Base-by-base conservation (phyloP, 1,284 basidiomycete genomes). In the Rugosomyces carneus region DNA sequence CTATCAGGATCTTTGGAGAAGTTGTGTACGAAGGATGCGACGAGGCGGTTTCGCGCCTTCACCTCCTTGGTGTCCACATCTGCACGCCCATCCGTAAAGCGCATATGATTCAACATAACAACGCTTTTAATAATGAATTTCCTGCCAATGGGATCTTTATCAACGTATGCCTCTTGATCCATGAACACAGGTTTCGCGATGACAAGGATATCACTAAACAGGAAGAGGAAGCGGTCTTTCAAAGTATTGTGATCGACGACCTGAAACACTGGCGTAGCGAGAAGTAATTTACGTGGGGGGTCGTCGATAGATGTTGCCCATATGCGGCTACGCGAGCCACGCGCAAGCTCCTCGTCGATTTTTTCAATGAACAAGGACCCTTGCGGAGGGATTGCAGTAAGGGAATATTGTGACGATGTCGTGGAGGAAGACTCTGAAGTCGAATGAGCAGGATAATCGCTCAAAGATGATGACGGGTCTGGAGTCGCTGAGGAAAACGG, bases 181-280 rank as follows among this genome's bases (percentile, higher is more conserved):
- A 77, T 71, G 45, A 76, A 63, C 53, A 86, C 70, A 10, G 86
- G 80, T 60, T 91, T 86, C 37, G 86, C 80, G 51, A 99, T 82
- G 60, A 99, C 80, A 37, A 99, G 76, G 39, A 98, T 76, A 62
- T 99, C 96, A 60, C 75, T 90, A 75, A 99, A 99, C 18, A 99
- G 73, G 69, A 98, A 94, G 10, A 99, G 75, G 70, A 92, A 94
- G 7, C 95, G 84, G 60, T 98, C 93, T 64, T 99, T 98, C 65
- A 96, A 89, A 1, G 89, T 94, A 57, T 93, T 89, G 27, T 84
- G 76, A 66, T 93, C 93, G 57, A 93, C 92, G 5, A 98, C 91
- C 66, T 99, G 95, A 13, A 97, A 72, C 11, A 96, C 89, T 1
- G 93, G 88, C 4, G 88, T 86, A 2, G 87, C 85, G 32, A 93